A percentile compares a stretch with the other conserved stretches of the same genome.
Evolutionary conservation across 2,329 filamentous ascomycete species (phyloP).

Genomic region (Talaromyces sp.): DNA sequence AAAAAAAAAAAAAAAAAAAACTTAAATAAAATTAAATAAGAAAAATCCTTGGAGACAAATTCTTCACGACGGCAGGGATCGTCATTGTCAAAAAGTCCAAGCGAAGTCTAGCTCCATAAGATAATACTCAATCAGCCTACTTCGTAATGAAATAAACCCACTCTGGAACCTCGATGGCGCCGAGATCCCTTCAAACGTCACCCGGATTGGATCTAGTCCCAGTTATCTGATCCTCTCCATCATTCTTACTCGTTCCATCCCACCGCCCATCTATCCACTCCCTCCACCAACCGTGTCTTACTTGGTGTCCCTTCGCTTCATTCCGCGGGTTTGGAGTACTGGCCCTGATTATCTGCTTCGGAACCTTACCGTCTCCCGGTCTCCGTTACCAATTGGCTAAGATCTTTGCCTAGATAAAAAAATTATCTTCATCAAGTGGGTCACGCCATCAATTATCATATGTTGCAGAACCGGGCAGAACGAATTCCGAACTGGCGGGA

Average conservation of each 20-base stretch:
- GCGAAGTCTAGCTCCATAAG: slow-evolving; percentile 2
- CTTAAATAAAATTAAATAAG: no score
- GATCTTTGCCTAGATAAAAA: no score
- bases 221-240: slow-evolving; percentile 28
- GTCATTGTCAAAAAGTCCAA: slow-evolving; percentile 4
- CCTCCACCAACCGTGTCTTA: slow-evolving; percentile 17
- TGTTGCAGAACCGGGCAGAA: background rate
- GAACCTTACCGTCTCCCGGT: slow-evolving; percentile 1
- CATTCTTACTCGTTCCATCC: slow-evolving; percentile 23
- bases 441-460: background rate
- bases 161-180: slow-evolving; percentile 3
- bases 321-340: slow-evolving; percentile 8
- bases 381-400: no score
- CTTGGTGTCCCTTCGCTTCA: slow-evolving; percentile 10
- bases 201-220: slow-evolving; percentile 21
- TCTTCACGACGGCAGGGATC: slow-evolving; percentile 3
- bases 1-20: no score
- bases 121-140: background rate
- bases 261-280: slow-evolving; percentile 23
- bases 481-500: background rate
- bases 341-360: background rate
- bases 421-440: background rate
- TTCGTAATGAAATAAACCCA: slow-evolving; percentile 12
- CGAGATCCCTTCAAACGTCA: slow-evolving; percentile 21
- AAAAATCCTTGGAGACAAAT: background rate